Conservation (phyloP, 2,329 filamentous ascomycete genomes). For the Ceratocystis huliohia region DNA sequence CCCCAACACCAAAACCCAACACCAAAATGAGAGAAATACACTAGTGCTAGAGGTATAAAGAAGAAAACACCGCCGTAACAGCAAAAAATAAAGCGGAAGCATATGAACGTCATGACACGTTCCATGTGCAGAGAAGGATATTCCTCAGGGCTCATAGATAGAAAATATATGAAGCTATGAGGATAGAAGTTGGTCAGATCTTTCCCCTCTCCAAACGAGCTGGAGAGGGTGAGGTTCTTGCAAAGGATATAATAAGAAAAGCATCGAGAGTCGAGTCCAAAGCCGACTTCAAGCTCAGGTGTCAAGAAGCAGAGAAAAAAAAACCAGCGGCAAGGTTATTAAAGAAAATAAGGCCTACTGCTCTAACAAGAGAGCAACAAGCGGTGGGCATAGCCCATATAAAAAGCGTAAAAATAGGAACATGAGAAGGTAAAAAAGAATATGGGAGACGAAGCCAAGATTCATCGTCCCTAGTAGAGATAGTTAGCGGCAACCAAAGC, state of each 20-base stretch:
- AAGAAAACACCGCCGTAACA: constrained; percentile 16
- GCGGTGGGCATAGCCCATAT: background rate
- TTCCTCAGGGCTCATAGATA: background rate
- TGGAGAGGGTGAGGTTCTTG: background rate
- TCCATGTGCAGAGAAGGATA: constrained; percentile 4
- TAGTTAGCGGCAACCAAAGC: constrained; percentile 42
- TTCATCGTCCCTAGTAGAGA: constrained; percentile 30
- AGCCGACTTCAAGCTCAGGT: constrained; percentile 21
- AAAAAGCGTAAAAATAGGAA: constrained; percentile 11
- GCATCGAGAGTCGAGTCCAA: constrained; percentile 21
- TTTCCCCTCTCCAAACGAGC: background rate
- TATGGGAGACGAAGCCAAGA: background rate
- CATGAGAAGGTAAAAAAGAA: constrained; percentile 19
- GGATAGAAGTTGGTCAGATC: background rate
- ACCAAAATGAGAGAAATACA: constrained; percentile 20
- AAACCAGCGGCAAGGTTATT: constrained; percentile 7
- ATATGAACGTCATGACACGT: background rate
- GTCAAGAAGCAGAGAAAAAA: constrained; percentile 1
- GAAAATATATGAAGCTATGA: background rate
- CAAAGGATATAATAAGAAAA: constrained; percentile 11
- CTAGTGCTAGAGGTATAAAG: constrained; percentile 9
- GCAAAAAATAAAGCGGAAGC: constrained; percentile 20
- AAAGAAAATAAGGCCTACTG: constrained; percentile 9
- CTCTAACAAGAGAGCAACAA: background rate
- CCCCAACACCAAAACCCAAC: constrained; percentile 9